These are phyloP conservation scores for Sarocladiaceae sp. DNA, from an alignment of 2,329 filamentous ascomycete genomes.

Conservation along the genomic window DNA sequence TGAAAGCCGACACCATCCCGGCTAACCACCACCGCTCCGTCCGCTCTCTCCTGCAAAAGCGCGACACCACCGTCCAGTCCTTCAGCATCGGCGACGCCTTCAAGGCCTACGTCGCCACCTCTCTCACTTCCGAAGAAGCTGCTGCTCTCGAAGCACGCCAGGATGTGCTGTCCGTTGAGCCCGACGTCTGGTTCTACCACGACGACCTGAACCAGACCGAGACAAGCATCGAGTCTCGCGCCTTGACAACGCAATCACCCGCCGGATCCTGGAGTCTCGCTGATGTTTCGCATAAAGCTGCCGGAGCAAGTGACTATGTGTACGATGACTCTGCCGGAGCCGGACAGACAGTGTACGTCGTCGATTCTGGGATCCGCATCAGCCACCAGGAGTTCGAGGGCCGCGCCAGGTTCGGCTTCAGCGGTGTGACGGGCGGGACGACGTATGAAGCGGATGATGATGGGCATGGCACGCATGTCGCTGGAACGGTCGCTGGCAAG, in stretches of 20 bases:
- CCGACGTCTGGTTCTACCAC: constrained; percentile 17
- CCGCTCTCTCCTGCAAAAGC: constrained; percentile 4
- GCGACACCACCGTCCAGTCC: constrained; percentile 1
- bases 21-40: constrained; percentile 1
- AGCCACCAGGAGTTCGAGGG: constrained; percentile 26
- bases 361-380: constrained; percentile 32
- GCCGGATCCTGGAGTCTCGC: constrained; percentile 29
- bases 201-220: neutral
- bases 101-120: constrained; percentile 15
- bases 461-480: constrained; percentile 51
- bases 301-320: constrained; percentile 30
- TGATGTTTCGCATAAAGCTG: constrained; percentile 22
- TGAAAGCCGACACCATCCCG: neutral
- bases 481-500: constrained; percentile 48
- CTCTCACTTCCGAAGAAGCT: constrained; percentile 13
- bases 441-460: constrained; percentile 44
- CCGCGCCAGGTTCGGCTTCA: constrained; percentile 25
- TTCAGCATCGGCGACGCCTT: constrained; percentile 25
- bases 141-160: constrained; percentile 14
- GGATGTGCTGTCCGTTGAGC: constrained; percentile 25
- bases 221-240: constrained; percentile 3
- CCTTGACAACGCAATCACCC: constrained; percentile 22
- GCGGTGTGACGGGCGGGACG: constrained; percentile 26
- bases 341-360: constrained; percentile 32
- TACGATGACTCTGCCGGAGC: constrained; percentile 26